Conservation (phyloP, 345 rosid species). For the Cardamine chenopodiifolia region DNA sequence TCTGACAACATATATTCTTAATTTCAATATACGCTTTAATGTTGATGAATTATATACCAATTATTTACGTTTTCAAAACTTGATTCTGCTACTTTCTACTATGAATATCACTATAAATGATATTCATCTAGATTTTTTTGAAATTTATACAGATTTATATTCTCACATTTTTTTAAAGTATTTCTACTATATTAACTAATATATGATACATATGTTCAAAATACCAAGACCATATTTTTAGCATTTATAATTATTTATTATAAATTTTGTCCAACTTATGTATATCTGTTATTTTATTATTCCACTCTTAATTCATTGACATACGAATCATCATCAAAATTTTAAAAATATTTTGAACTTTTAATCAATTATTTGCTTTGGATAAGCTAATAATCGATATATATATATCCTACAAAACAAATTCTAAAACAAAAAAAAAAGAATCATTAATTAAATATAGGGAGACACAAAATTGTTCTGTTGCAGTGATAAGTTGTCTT, state of each 20-base stretch:
- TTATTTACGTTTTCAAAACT: neutral
- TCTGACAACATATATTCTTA: neutral
- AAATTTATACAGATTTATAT: neutral
- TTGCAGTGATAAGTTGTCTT: constrained; percentile 38
- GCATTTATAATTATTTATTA: neutral
- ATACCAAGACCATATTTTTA: neutral
- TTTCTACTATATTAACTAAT: neutral
- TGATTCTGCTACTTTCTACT: neutral
- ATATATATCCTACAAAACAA: neutral
- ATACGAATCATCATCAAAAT: neutral
- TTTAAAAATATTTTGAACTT: no score
- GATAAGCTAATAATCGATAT: neutral
- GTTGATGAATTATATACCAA: neutral
- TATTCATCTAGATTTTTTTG: neutral
- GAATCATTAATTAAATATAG: neutral
- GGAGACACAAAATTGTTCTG: constrained; percentile 19
- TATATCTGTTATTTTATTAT: neutral
- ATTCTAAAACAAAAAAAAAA: neutral
- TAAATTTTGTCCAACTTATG: neutral
- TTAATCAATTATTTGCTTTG: constrained; percentile 1
- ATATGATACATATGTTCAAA: neutral
- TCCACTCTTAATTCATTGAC: neutral
- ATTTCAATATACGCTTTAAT: neutral
- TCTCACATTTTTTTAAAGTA: neutral
- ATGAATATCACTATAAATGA: neutral